Percentiles rank a stretch among this genome's conserved stretches.
phyloP scores from a whole-genome alignment of 176 grass and related monocot genomes.

The Zoysia japonica region DNA sequence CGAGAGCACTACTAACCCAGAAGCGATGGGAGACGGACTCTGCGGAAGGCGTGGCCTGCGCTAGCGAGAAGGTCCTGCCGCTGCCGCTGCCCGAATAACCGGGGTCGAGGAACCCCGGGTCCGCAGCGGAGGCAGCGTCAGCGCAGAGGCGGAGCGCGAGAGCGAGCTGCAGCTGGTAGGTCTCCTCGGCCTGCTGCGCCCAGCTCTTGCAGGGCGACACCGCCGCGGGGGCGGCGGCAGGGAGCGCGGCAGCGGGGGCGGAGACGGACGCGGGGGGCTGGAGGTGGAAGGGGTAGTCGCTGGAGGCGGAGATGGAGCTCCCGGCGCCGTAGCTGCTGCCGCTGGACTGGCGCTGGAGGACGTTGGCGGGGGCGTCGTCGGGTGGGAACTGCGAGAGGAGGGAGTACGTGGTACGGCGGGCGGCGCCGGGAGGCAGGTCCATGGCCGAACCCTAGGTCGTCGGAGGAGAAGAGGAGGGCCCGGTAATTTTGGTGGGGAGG shows the following conservation, averaged over 20 bases:
- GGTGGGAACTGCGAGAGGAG: constrained; percentile 54
- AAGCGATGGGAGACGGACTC: constrained; percentile 84
- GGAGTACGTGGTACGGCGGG: constrained; percentile 54
- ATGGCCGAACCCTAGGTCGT: constrained; percentile 43
- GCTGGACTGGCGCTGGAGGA: constrained; percentile 85
- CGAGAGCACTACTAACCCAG: constrained; percentile 48
- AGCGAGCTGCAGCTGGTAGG: constrained; percentile 93
- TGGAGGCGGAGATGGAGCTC: constrained; percentile 74
- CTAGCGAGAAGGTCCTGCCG: constrained; percentile 45
- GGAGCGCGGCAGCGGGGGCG: not conserved
- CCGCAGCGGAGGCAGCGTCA: constrained; percentile 63
- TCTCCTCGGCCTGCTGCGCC: constrained; percentile 99
- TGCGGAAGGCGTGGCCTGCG: constrained; percentile 38
- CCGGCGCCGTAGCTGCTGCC: constrained; percentile 95
- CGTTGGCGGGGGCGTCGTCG: constrained; percentile 38
- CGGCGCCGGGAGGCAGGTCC: constrained; percentile 43
- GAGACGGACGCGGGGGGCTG: constrained; percentile 13
- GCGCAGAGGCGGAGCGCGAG: constrained; percentile 92
- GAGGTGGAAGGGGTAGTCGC: constrained; percentile 60
- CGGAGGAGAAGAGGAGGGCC: not conserved
- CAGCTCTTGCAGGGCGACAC: constrained; percentile 77
- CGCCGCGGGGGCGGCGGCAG: not conserved
- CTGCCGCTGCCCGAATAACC: constrained; percentile 20
- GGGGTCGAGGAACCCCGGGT: constrained; percentile 78
- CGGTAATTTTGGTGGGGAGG: constrained; percentile 20